Conservation (phyloP, 1,284 basidiomycete species). For the Prillingera fragicola region DNA sequence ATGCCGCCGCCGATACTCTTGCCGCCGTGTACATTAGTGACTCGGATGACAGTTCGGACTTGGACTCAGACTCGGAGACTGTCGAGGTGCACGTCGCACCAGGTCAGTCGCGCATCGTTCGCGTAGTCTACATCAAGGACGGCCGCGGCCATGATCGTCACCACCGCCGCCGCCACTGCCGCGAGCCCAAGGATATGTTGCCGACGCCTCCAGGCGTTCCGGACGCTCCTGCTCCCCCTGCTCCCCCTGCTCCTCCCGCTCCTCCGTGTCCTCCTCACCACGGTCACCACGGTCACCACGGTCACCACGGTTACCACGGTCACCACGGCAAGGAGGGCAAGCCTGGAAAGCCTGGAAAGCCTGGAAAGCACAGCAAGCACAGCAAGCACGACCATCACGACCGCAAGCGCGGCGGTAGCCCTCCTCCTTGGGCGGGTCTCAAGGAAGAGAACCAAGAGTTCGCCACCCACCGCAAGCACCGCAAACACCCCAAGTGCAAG, state of each 20-base stretch:
- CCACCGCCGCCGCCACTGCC: background rate
- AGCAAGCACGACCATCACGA: background rate
- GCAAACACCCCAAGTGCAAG: background rate
- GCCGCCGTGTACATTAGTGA: slow-evolving; percentile 1
- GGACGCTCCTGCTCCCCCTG: background rate
- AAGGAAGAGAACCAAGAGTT: background rate
- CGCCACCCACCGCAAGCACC: background rate
- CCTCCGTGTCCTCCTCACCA: no score
- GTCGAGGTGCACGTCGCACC: background rate
- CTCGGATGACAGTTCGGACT: background rate
- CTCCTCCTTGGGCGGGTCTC: slow-evolving; percentile 2
- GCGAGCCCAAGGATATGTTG: background rate
- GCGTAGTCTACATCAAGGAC: slow-evolving; percentile 3
- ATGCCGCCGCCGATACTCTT: background rate
- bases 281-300: no score
- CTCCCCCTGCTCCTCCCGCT: background rate
- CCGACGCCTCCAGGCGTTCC: background rate
- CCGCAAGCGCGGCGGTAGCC: slow-evolving; percentile 3
- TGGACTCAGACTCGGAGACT: background rate
- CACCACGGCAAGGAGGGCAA: no score
- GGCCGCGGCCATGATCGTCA: background rate
- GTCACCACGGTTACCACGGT: no score
- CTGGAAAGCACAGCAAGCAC: no score
- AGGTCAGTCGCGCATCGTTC: background rate
- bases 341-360: no score